These are phyloP conservation scores for Aspergillus awamori DNA, from an alignment of 2,329 filamentous ascomycete genomes.

Conservation along the genomic window DNA sequence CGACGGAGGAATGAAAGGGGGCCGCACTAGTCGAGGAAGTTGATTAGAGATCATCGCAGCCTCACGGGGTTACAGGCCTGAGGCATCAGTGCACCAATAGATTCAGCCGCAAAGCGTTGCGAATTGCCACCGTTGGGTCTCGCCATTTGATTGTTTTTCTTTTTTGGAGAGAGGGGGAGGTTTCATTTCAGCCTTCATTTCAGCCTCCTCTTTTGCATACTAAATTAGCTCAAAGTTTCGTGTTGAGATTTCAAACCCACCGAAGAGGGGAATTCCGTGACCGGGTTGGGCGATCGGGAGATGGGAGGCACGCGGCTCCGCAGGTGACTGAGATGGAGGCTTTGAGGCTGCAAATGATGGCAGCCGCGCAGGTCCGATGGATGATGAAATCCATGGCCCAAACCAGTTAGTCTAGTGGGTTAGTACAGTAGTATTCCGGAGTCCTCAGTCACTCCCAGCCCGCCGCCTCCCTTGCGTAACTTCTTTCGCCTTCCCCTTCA, in stretches of 20 bases:
- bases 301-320: background rate
- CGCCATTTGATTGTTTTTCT: background rate
- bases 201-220: background rate
- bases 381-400: too few species aligned
- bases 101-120: too few species aligned
- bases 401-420: too few species aligned
- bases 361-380: background rate
- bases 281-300: background rate
- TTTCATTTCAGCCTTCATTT: background rate
- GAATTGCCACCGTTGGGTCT: too few species aligned
- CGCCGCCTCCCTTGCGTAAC: background rate
- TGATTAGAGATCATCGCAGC: background rate
- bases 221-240: conserved; percentile 4
- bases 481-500: background rate
- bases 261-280: background rate
- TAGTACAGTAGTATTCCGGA: too few species aligned
- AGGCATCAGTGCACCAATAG: background rate
- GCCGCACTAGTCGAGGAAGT: background rate
- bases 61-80: background rate
- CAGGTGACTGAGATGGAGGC: background rate
- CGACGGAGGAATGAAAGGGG: background rate
- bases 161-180: too few species aligned
- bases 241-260: background rate
- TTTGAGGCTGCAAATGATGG: background rate
- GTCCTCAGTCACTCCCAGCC: too few species aligned